phyloP scores from a whole-genome alignment of 768 basidiomycete species.

The Tylopilus subfusipes region DNA sequence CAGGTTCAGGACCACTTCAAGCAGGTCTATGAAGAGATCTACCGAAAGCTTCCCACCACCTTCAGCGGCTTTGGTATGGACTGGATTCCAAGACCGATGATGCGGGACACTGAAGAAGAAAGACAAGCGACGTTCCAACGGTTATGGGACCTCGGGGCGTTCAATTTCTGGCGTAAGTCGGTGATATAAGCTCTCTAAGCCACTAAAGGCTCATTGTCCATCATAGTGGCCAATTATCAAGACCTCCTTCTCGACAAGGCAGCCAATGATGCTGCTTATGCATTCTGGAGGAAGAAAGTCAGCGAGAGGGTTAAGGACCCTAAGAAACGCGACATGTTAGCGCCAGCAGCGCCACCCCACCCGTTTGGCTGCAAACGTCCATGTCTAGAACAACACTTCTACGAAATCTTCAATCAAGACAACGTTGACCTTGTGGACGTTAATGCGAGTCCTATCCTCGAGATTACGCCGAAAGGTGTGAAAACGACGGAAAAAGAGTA shows the following conservation, averaged over 20 bases:
- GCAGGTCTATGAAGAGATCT: slow-evolving; percentile 7
- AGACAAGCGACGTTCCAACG: background rate
- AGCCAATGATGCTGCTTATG: background rate
- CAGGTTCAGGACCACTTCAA: slow-evolving; percentile 12
- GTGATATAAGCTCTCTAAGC: background rate
- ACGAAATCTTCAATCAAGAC: background rate
- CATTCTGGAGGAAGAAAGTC: slow-evolving; percentile 14
- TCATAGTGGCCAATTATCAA: slow-evolving; percentile 7
- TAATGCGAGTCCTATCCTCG: slow-evolving; percentile 4
- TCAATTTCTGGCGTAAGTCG: slow-evolving; percentile 1
- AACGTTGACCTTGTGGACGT: slow-evolving; percentile 12
- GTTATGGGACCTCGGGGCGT: background rate
- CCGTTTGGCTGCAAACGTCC: background rate
- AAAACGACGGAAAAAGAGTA: slow-evolving; percentile 7
- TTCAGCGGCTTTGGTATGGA: background rate
- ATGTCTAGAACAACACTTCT: background rate
- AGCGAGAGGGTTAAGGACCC: background rate
- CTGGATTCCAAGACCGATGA: slow-evolving; percentile 7
- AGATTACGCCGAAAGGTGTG: slow-evolving; percentile 7
- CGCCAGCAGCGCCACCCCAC: background rate
- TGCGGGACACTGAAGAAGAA: slow-evolving; percentile 9
- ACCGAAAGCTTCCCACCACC: slow-evolving; percentile 3
- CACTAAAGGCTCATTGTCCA: background rate
- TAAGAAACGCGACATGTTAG: background rate
- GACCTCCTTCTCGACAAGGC: background rate